These are phyloP conservation scores for Tulasnella sp. DNA, from an alignment of 768 basidiomycete species.

Conservation along the genomic window DNA sequence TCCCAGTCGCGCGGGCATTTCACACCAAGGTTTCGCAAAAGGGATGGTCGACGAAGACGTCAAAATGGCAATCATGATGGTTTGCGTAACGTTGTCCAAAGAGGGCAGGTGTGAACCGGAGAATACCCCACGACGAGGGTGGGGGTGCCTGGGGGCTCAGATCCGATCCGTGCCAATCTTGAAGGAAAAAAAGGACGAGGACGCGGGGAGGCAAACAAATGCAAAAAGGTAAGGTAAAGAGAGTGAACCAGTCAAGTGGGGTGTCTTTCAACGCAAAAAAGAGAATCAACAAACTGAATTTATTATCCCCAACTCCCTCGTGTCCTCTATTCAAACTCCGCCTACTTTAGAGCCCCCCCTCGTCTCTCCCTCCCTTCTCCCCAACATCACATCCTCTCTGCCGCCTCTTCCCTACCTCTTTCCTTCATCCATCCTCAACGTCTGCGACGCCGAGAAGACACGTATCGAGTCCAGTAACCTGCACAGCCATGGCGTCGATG, in stretches of 20 bases:
- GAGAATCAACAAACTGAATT: background rate
- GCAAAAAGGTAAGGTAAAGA: background rate
- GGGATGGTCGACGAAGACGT: background rate
- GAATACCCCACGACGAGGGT: background rate
- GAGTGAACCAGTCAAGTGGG: background rate
- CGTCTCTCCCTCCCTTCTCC: background rate
- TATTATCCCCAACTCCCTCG: background rate
- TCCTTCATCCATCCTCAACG: background rate
- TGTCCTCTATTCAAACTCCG: background rate
- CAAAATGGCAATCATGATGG: background rate
- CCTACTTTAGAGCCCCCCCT: background rate
- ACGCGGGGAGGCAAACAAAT: background rate
- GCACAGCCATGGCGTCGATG: background rate
- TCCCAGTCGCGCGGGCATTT: background rate
- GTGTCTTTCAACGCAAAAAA: background rate
- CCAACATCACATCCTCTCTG: background rate
- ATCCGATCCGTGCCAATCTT: background rate
- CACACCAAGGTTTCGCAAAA: background rate
- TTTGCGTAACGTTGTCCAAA: background rate
- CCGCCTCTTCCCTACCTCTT: too few relatives aligned
- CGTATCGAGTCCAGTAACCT: background rate
- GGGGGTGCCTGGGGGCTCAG: background rate
- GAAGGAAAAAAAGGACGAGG: background rate
- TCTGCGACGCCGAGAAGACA: background rate
- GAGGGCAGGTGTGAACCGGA: background rate